A percentile compares a stretch with the other conserved stretches of the same genome.
Conservation (phyloP, 495 filamentous ascomycete genomes). For the Penicillium pancosmium region DNA sequence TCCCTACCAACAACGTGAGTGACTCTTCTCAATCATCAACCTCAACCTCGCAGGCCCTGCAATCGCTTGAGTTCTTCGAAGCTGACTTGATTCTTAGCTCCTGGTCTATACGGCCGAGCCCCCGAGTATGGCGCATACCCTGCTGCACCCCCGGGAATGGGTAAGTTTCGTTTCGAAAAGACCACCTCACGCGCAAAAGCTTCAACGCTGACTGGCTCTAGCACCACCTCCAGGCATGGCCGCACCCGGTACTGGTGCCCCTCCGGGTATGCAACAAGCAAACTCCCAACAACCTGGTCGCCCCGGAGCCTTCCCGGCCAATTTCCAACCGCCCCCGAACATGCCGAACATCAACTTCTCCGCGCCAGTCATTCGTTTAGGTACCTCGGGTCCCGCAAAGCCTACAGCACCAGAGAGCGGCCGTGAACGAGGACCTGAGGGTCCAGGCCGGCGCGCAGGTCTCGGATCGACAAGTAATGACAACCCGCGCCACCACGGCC, state of each 20-base stretch:
- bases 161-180: conserved; percentile 50
- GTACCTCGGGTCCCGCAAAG: conserved; percentile 68
- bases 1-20: conserved; percentile 69
- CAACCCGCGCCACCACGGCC: conserved; percentile 65
- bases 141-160: conserved; percentile 83
- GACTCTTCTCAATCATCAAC: conserved; percentile 1
- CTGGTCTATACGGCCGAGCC: conserved; percentile 67
- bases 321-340: conserved; percentile 88
- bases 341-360: conserved; percentile 98
- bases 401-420: conserved; percentile 56
- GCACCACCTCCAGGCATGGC: conserved; percentile 47
- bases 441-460: conserved; percentile 62
- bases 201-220: conserved; percentile 25
- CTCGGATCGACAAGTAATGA: conserved; percentile 69
- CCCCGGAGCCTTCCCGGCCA: conserved; percentile 76
- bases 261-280: conserved; percentile 78
- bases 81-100: conserved; percentile 29
- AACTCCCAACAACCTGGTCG: conserved; percentile 68
- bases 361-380: conserved; percentile 93
- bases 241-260: conserved; percentile 75
- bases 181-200: conserved; percentile 3
- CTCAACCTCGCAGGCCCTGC: background rate
- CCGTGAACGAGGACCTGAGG: conserved; percentile 51
- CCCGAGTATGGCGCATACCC: conserved; percentile 75
- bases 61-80: conserved; percentile 12